Evolutionary conservation across 1,284 basidiomycete species (phyloP).

Genomic region (Anthracocystis walkeri): DNA sequence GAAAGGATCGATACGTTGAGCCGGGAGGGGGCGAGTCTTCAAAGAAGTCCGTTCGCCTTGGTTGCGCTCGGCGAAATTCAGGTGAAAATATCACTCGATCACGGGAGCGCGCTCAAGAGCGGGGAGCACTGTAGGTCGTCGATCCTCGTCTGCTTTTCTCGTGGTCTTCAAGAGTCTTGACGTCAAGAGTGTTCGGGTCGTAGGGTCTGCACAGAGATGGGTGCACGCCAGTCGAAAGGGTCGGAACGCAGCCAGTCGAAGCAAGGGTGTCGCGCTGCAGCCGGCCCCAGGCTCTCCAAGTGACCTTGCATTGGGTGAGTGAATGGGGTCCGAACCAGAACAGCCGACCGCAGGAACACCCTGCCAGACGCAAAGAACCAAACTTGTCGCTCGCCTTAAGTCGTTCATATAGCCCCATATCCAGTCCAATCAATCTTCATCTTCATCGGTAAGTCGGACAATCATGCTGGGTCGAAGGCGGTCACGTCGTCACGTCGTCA

Average conservation of each 20-base stretch:
- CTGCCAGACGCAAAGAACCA: conserved; percentile 14
- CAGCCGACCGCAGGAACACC: conserved; percentile 25
- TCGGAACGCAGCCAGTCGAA: conserved; percentile 36
- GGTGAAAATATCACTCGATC: neutral
- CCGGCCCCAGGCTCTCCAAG: conserved; percentile 49
- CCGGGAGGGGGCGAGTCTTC: neutral
- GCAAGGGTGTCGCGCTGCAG: conserved; percentile 15
- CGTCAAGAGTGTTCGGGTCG: conserved; percentile 11
- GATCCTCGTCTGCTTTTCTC: neutral
- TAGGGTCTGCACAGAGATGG: conserved; percentile 4
- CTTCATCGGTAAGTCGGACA: conserved; percentile 7
- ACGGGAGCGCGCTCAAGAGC: conserved; percentile 14
- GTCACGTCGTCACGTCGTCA: conserved; percentile 26
- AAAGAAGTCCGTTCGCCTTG: conserved; percentile 3
- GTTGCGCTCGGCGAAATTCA: conserved; percentile 9
- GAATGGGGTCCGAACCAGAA: conserved; percentile 51
- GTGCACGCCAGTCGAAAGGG: conserved; percentile 32
- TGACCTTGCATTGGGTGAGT: conserved; percentile 43
- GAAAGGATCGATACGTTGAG: neutral
- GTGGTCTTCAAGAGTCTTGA: conserved; percentile 17
- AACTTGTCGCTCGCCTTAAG: conserved; percentile 18
- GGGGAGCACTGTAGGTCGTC: conserved; percentile 5
- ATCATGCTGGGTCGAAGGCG: conserved; percentile 2
- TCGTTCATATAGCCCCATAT: conserved; percentile 1
- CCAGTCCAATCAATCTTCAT: conserved; percentile 4